Evolutionary conservation across 352 stramenopile genomes (phyloP), one percentile per base, ranked within the genome.

Genomic region (Elongisporangium anandrum): DNA sequence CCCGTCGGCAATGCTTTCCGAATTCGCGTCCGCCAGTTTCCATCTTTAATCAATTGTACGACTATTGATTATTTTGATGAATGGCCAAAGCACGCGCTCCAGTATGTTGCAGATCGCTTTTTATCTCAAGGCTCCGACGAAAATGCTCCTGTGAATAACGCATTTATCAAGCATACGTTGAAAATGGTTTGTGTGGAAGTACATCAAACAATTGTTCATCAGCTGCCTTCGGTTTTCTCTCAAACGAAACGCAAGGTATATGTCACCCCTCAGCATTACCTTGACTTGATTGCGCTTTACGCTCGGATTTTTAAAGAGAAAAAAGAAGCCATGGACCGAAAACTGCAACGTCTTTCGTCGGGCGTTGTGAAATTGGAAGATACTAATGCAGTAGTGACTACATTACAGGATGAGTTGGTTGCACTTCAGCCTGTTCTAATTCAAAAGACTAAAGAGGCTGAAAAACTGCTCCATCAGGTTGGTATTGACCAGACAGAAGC

Each of bases 21-120:
- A 0, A 76, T 71, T 2, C 79, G 88, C 2, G 79, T 97, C 19
- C 79, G 92, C 3, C 93, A 96, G 63, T 98, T 98, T 23, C 94
- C 94, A 16, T 92, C 91, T 5, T 64, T 98, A 4, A 86, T 98
- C 26, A 98, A 97, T 64, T 98, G 93, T 64, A 97, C 85, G 20
- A 98, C 92, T 0, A 97, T 97, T 48, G 87, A 97, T 54, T 98
- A 83, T 73, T 98, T 98, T 59, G 77, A 94, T n/a, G 87, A 91
- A 52, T 98, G 94, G 94, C 92, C 94, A 0, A 74, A 75, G 54
- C 75, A 80, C 26, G 94, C 94, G 13, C 69, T 98, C 16, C 76
- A 94, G 57, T 92, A 87, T 50, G 85, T 95, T 48, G 84, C 85
- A 0, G 77, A 93, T 57, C 78, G 81, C 13, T 84, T 84, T 50